phyloP scores from a whole-genome alignment of 495 filamentous ascomycete species.

The Cercophora newfieldiana region DNA sequence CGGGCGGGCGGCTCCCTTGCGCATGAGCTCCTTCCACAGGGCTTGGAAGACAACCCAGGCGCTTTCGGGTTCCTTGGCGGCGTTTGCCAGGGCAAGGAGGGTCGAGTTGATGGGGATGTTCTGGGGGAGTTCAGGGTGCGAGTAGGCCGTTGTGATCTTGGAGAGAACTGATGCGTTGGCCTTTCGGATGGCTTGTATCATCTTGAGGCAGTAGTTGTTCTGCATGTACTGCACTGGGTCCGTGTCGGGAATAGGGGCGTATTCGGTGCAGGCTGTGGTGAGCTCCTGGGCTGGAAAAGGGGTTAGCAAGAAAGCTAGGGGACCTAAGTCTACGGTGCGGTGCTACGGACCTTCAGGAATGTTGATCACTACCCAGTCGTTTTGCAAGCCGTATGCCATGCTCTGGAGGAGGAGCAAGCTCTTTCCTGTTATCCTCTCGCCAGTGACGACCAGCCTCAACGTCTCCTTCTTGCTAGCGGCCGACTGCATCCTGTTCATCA shows the following conservation, averaged over 20 bases:
- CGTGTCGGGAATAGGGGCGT: constrained; percentile 63
- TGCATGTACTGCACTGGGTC: constrained; percentile 68
- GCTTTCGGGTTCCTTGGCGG: constrained; percentile 72
- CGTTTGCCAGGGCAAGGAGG: constrained; percentile 65
- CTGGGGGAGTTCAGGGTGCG: constrained; percentile 61
- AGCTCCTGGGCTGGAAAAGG: constrained; percentile 70
- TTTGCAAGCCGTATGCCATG: constrained; percentile 76
- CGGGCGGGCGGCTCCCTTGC: constrained; percentile 60
- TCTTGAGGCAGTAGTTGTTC: constrained; percentile 67
- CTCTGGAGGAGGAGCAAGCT: constrained; percentile 82
- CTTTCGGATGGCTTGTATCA: constrained; percentile 67
- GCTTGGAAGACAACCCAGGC: constrained; percentile 82
- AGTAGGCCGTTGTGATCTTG: constrained; percentile 54
- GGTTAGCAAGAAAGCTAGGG: constrained; percentile 15
- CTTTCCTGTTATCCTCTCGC: constrained; percentile 76
- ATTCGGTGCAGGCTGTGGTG: constrained; percentile 73
- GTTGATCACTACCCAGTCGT: constrained; percentile 84
- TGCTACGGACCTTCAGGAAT: constrained; percentile 77
- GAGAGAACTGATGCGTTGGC: constrained; percentile 71
- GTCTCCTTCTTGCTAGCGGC: constrained; percentile 57
- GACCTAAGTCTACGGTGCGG: background rate
- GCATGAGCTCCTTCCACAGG: constrained; percentile 74
- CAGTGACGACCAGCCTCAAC: constrained; percentile 68
- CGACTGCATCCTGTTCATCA: constrained; percentile 60
- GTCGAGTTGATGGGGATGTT: constrained; percentile 58